Base-by-base conservation (phyloP, 805 yeast genomes). In the Metschnikowia reukaufii region DNA sequence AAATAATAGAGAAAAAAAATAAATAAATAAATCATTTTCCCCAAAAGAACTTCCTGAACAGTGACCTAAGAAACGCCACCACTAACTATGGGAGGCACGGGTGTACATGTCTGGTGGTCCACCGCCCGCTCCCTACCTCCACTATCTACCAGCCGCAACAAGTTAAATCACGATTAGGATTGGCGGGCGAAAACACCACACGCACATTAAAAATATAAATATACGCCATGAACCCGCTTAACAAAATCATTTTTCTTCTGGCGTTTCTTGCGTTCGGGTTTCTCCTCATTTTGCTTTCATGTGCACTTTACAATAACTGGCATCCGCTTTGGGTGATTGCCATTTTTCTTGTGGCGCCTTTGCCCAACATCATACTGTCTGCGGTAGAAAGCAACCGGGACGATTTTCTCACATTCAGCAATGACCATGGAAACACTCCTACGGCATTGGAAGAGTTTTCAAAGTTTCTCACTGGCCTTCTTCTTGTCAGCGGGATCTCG, bases 211-310 rank as follows among this genome's bases (percentile, higher is more conserved):
- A 36, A 21, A 21, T n/a, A n/a, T n/a, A n/a, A n/a, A n/a, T n/a
- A n/a, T n/a, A n/a, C n/a, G n/a, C 37, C 50, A 72, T 72, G 76
- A 71, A 72, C 58, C 76, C 77, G 40, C 66, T 73, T 55, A 73
- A 73, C 56, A 72, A 73, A 50, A 73, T 73, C 55, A 72, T 73
- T 52, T 72, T 73, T 58, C 65, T 73, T 42, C 69, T 74, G 44
- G 77, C 76, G 36, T 68, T 73, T 43, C 60, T 73, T 31, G 78
- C 78, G 7, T 64, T 73, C 16, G 78, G 78, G 27, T 73, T 73
- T 54, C 60, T 73, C 23, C 59, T 73, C 34, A 73, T 73, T 36
- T 56, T 73, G 34, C 64, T 73, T 48, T 70, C 76, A 44, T 73
- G 78, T 57, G 78, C 78, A 30, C 63, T 73, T 43, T 73, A 64